Evolutionary conservation across 495 filamentous ascomycete species (phyloP), one percentile per base, ranked within the genome.

Genomic region (Peziza echinospora): DNA sequence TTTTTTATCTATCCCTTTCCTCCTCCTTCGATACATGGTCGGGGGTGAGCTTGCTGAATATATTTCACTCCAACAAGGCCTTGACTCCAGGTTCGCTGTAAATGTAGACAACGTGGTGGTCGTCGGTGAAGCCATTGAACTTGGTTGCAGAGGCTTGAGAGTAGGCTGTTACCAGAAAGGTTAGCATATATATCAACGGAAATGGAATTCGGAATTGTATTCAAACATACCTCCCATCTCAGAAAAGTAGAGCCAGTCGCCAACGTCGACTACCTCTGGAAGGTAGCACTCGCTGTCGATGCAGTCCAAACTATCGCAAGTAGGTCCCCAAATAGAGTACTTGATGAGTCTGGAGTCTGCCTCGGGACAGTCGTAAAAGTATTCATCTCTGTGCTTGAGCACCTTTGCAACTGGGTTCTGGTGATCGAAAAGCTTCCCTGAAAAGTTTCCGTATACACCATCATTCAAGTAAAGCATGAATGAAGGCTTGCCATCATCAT

Each of bases 391-490:
- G 22, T 70, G 64, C 53, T 77, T 76, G 23, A 99, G 65, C 44
- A 96, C 69, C 62, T 77, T 82, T 43, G 87, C 82, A 39, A 78
- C 64, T 0, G 86, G 87, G 55, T 92, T 71, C 67, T 99, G 91
- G 62, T 96, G 91, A 57, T 96, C 91, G 62, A 93, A 99, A 64
- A 99, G 91, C 69, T 94, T 93, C 72, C 81, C 89, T 49, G 83
- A 87, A 63, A 99, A 96, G 64, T 94, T 94, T 48, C 89, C 87
- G 52, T 99, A 99, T 30, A 94, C 75, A 22, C 89, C 89, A 54
- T 96, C 89, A 57, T 96, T 96, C 53, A 96, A 65, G 61, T 97
- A 96, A 23, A 93, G 63, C 87, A 94, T 94, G 70, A 89, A 93
- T 45, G 77, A 82, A 28, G 67, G 65, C 44, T 71, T 64, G 8